Evolutionary conservation across 257 asterid species (phyloP).

Genomic region (Solanum etuberosum): DNA sequence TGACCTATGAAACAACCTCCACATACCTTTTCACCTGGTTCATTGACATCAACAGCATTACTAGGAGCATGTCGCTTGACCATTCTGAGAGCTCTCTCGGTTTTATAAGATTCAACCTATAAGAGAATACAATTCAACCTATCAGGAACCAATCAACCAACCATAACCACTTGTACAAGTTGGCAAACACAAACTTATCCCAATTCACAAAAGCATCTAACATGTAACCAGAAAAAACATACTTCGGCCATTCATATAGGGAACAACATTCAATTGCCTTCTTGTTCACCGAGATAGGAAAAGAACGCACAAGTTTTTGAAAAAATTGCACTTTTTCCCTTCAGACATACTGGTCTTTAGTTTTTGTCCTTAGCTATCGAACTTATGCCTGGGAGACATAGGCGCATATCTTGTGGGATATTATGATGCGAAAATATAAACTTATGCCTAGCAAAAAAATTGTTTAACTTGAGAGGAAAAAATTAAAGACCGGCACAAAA

Average conservation of each 20-base stretch:
- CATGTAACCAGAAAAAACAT: background rate
- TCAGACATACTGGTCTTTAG: background rate
- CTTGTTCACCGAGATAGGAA: background rate
- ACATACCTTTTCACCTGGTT: slow-evolving; percentile 18
- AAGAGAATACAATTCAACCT: background rate
- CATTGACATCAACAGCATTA: slow-evolving; percentile 24
- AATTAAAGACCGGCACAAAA: background rate
- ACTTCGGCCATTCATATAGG: background rate
- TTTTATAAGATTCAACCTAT: slow-evolving; percentile 66
- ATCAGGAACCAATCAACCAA: background rate
- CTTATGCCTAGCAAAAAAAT: background rate
- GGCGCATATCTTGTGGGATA: background rate
- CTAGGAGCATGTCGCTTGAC: slow-evolving; percentile 58
- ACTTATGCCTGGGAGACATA: background rate
- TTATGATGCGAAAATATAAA: background rate
- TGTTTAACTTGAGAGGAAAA: background rate
- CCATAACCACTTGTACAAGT: background rate
- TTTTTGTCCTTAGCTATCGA: background rate
- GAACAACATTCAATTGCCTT: background rate
- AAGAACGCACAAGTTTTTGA: background rate
- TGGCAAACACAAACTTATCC: background rate
- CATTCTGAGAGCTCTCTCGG: slow-evolving; percentile 65
- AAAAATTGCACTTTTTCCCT: background rate
- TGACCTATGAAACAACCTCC: background rate
- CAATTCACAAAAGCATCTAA: background rate